Evolutionary conservation across 129 eudicot species (phyloP).

Genomic region (Deinandra increscens): DNA sequence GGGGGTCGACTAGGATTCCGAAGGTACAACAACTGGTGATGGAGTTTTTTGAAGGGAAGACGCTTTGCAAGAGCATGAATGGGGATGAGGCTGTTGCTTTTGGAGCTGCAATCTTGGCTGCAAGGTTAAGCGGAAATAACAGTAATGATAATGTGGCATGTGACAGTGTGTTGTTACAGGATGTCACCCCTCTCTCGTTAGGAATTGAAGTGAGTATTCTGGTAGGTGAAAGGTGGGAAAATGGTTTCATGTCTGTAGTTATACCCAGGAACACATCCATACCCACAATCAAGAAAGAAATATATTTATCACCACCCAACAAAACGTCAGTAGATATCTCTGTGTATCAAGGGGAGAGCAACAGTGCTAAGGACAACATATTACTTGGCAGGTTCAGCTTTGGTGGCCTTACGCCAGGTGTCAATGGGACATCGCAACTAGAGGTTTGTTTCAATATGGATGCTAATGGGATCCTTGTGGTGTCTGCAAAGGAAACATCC

Average conservation of each 20-base stretch:
- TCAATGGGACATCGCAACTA: not conserved
- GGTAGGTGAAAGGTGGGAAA: too few species aligned
- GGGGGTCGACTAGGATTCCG: not conserved
- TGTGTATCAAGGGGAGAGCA: not conserved
- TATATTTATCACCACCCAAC: not conserved
- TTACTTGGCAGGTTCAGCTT: not conserved
- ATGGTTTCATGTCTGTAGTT: not conserved
- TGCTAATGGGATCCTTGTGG: not conserved
- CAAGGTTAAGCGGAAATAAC: too few species aligned
- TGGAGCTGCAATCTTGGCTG: not conserved
- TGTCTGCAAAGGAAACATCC: not conserved
- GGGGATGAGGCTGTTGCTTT: not conserved
- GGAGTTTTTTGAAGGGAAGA: not conserved
- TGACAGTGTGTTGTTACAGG: too few species aligned
- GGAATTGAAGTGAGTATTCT: too few species aligned
- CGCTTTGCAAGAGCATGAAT: not conserved
- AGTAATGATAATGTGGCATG: too few species aligned
- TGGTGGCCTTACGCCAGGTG: not conserved
- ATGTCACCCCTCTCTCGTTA: too few species aligned
- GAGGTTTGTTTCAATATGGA: conserved; percentile 1
- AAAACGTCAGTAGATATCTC: not conserved
- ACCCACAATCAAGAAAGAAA: not conserved
- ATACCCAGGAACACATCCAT: not conserved
- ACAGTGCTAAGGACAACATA: not conserved
- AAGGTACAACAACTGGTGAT: not conserved